These are phyloP conservation scores for Brassica incana DNA, from an alignment of 345 rosid species.

Conservation along the genomic window DNA sequence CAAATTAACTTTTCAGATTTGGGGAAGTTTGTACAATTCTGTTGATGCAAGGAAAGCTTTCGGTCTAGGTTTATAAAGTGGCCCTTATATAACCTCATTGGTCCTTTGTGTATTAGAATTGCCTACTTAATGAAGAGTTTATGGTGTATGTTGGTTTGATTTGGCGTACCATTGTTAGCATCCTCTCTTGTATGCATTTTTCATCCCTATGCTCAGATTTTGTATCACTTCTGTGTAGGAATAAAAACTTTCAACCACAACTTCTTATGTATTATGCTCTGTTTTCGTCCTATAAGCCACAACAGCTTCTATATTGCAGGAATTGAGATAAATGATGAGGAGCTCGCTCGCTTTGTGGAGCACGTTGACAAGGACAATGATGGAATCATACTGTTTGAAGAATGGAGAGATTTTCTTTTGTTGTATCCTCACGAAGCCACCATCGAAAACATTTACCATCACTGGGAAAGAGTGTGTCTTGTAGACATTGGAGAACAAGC, in stretches of 20 bases:
- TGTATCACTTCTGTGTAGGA: background rate
- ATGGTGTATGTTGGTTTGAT: background rate
- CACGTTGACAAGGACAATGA: slow-evolving; percentile 89
- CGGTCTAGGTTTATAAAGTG: background rate
- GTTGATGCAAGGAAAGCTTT: background rate
- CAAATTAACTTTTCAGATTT: background rate
- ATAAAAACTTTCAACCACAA: background rate
- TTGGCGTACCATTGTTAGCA: background rate
- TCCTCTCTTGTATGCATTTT: background rate
- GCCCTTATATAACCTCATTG: too few relatives aligned
- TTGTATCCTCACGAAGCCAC: slow-evolving; percentile 95
- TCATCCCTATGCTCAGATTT: background rate
- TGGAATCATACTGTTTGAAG: slow-evolving; percentile 88
- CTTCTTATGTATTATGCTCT: slow-evolving; percentile 12
- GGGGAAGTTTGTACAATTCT: background rate
- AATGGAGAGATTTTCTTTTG: slow-evolving; percentile 94
- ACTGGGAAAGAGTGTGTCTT: slow-evolving; percentile 83
- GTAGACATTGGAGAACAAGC: slow-evolving; percentile 92
- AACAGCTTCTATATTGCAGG: slow-evolving; percentile 56
- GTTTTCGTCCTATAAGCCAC: slow-evolving; percentile 58
- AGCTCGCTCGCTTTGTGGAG: slow-evolving; percentile 86
- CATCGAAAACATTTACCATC: slow-evolving; percentile 82
- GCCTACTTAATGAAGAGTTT: too few relatives aligned
- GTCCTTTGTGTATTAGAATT: too few relatives aligned
- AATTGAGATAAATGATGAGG: slow-evolving; percentile 82